These are phyloP conservation scores for Ophiostoma fasciatum DNA, from an alignment of 2,329 filamentous ascomycete genomes.

Conservation along the genomic window DNA sequence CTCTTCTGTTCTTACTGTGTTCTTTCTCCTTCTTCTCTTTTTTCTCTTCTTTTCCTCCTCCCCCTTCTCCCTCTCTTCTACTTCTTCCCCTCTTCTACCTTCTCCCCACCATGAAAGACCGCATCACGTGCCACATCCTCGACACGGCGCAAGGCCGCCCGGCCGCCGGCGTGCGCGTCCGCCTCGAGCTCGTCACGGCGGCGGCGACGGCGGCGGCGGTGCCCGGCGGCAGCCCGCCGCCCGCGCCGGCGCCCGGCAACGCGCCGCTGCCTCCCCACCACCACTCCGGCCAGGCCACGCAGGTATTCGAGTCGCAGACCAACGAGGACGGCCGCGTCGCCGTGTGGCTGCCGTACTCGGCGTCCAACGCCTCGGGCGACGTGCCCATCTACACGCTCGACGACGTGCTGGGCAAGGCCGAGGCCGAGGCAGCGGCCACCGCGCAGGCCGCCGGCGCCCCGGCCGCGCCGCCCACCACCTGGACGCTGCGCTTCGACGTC, in stretches of 20 bases:
- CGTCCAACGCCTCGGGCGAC: conserved; percentile 34
- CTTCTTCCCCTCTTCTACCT: too few species aligned
- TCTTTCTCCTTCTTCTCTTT: background rate
- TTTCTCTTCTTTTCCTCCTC: background rate
- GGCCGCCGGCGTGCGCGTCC: conserved; percentile 50
- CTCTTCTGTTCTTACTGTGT: background rate
- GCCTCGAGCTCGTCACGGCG: conserved; percentile 35
- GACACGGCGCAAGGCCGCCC: conserved; percentile 65
- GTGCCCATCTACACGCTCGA: conserved; percentile 43
- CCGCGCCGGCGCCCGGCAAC: conserved; percentile 9
- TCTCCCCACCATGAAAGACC: conserved; percentile 29
- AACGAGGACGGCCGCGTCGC: conserved; percentile 64
- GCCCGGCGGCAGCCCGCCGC: conserved; percentile 14
- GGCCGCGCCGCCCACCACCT: conserved; percentile 29
- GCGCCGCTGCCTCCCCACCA: conserved; percentile 5
- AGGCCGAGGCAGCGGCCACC: conserved; percentile 10
- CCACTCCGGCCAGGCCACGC: conserved; percentile 22
- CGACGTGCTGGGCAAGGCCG: conserved; percentile 34
- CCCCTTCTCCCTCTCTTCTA: background rate
- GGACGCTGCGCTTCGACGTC: conserved; percentile 60
- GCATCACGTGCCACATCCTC: conserved; percentile 77
- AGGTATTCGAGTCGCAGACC: conserved; percentile 50
- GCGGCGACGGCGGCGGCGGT: conserved; percentile 11
- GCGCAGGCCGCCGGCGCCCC: background rate
- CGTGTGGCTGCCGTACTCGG: conserved; percentile 48